phyloP scores from a whole-genome alignment of 768 basidiomycete species.

The Russula olivacea region DNA sequence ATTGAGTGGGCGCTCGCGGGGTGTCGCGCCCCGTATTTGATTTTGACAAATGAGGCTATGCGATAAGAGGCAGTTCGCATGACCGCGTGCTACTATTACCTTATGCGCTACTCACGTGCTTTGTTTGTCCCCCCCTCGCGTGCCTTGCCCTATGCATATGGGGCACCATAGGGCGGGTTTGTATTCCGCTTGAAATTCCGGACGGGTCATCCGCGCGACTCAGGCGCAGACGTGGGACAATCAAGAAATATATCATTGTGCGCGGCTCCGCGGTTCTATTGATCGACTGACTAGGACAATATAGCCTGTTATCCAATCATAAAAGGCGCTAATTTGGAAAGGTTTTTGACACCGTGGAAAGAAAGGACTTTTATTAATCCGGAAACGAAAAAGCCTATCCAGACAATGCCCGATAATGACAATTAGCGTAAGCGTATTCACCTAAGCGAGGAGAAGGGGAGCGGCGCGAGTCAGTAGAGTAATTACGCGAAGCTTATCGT shows the following conservation, averaged over 20 bases:
- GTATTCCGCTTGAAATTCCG: neutral
- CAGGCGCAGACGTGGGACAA: neutral
- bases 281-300: neutral
- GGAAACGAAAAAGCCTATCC: neutral
- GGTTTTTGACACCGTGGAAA: neutral
- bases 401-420: neutral
- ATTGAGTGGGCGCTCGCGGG: neutral
- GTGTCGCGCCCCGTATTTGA: too few species aligned
- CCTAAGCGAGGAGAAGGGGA: neutral
- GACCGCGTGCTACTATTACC: neutral
- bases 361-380: neutral
- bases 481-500: neutral
- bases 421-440: neutral
- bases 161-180: neutral
- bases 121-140: too few species aligned
- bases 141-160: neutral
- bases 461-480: neutral
- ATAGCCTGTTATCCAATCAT: neutral
- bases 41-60: neutral
- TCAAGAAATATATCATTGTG: neutral
- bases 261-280: neutral
- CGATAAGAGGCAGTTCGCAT: neutral
- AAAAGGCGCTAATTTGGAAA: neutral
- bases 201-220: neutral
- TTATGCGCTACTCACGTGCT: neutral